These are phyloP conservation scores for Botrytis deweyae DNA, from an alignment of 2,329 filamentous ascomycete genomes.

Conservation along the genomic window DNA sequence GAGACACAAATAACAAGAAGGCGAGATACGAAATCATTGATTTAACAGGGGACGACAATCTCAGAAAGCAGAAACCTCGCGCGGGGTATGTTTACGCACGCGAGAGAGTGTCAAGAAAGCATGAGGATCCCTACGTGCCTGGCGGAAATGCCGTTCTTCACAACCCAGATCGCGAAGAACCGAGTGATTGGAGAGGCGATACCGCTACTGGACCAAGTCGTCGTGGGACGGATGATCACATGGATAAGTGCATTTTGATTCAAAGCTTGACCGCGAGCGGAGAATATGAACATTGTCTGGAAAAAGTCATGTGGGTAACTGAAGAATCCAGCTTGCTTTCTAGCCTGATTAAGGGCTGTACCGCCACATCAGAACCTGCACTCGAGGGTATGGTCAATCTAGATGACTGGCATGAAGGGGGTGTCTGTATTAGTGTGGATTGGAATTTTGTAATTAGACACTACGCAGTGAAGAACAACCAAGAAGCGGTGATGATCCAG, in stretches of 20 bases:
- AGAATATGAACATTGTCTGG: neutral
- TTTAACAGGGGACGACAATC: neutral
- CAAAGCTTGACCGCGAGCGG: neutral
- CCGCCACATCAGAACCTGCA: neutral
- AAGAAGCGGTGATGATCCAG: neutral
- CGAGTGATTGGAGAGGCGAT: neutral
- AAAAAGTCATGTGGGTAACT: neutral
- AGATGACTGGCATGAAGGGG: neutral
- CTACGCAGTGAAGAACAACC: neutral
- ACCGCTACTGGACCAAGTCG: neutral
- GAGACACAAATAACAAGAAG: neutral
- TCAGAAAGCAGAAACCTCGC: neutral
- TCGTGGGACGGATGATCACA: neutral
- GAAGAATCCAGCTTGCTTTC: neutral
- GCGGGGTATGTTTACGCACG: neutral
- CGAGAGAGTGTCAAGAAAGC: neutral
- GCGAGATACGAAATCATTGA: neutral
- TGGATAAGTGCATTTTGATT: neutral
- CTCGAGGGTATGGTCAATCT: neutral
- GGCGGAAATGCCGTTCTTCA: neutral
- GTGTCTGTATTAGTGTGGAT: neutral
- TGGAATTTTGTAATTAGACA: neutral
- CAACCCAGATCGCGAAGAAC: neutral
- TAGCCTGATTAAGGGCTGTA: neutral
- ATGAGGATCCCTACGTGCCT: neutral